These are phyloP conservation scores for Pseudocercospora musae DNA, from an alignment of 2,329 filamentous ascomycete species.

Conservation along the genomic window DNA sequence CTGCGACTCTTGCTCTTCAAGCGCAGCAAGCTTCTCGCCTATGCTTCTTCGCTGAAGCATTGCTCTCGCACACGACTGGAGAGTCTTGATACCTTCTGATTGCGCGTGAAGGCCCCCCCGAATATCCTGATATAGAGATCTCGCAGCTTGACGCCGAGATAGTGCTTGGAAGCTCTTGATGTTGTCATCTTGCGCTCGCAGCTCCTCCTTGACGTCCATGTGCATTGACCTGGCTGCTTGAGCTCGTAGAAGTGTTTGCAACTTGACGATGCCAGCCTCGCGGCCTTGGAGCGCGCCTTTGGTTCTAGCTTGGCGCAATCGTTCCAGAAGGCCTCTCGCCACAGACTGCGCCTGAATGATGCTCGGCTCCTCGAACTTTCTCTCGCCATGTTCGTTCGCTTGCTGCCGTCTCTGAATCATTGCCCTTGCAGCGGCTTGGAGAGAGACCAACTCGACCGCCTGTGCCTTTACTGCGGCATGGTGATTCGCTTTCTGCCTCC, in stretches of 20 bases:
- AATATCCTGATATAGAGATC: conserved; percentile 32
- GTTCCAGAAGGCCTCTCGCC: conserved; percentile 41
- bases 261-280: conserved; percentile 44
- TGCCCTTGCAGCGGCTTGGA: conserved; percentile 60
- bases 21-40: conserved; percentile 46
- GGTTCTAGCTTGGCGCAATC: conserved; percentile 33
- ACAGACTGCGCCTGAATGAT: conserved; percentile 40
- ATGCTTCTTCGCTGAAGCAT: conserved; percentile 45
- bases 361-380: conserved; percentile 26
- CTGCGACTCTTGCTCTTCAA: conserved; percentile 56
- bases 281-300: conserved; percentile 32
- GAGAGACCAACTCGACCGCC: conserved; percentile 54
- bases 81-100: conserved; percentile 41
- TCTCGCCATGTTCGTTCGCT: conserved; percentile 29
- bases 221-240: conserved; percentile 54
- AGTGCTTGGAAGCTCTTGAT: conserved; percentile 61
- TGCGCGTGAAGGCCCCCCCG: conserved; percentile 43
- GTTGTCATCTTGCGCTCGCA: conserved; percentile 39
- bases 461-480: conserved; percentile 53
- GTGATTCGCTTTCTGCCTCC: conserved; percentile 59
- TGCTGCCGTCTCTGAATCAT: conserved; percentile 56
- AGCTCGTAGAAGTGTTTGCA: conserved; percentile 67
- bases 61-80: conserved; percentile 55
- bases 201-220: conserved; percentile 54
- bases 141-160: conserved; percentile 59